phyloP scores from a whole-genome alignment of 768 basidiomycete genomes.

The Termitomyces sp. region DNA sequence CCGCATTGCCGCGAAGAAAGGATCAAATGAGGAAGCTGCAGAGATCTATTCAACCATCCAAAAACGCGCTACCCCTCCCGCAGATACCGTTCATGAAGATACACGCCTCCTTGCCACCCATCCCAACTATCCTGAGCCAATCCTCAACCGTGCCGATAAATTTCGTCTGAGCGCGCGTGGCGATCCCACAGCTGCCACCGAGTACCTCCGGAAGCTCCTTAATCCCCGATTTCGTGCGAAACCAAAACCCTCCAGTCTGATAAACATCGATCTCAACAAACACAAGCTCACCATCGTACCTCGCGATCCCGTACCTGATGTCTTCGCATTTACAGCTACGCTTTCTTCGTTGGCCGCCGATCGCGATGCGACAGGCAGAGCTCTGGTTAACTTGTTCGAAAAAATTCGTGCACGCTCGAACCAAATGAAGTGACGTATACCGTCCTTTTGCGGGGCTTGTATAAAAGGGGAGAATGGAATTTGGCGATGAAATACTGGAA shows the following conservation, averaged over 20 bases:
- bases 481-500: constrained; percentile 44
- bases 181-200: constrained; percentile 42
- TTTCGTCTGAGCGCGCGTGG: constrained; percentile 37
- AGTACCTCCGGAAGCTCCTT: constrained; percentile 38
- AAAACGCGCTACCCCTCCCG: constrained; percentile 14
- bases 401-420: constrained; percentile 17
- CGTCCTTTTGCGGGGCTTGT: constrained; percentile 49
- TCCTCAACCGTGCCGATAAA: constrained; percentile 35
- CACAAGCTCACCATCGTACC: constrained; percentile 8
- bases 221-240: background rate
- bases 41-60: constrained; percentile 25
- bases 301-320: constrained; percentile 27
- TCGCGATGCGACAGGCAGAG: constrained; percentile 16
- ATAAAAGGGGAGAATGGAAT: constrained; percentile 35
- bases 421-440: constrained; percentile 50
- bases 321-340: constrained; percentile 44
- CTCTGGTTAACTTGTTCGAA: constrained; percentile 4
- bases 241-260: background rate
- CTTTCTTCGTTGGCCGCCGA: constrained; percentile 45
- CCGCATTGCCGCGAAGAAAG: constrained; percentile 42
- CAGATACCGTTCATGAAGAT: background rate
- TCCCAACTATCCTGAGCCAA: background rate
- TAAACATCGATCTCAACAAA: background rate
- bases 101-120: background rate
- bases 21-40: constrained; percentile 10